Base-by-base conservation (phyloP, 2,329 filamentous ascomycete species). In the Knufia petricola region DNA sequence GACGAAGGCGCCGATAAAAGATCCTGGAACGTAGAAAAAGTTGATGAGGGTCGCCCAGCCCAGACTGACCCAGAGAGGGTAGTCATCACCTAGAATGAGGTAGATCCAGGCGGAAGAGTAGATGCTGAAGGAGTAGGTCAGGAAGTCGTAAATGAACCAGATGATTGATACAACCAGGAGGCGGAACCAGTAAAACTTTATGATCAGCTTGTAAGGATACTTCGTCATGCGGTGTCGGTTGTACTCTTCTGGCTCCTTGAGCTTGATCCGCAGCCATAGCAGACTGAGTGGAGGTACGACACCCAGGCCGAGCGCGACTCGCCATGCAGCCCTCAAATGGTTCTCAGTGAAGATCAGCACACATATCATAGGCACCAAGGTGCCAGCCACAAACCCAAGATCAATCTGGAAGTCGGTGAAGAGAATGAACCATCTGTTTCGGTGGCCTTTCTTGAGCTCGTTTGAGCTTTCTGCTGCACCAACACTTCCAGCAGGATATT, bases 361-460 rank as follows among this genome's bases (percentile, higher is more conserved):
- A 23, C 84, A 64, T 39, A 84, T 70, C 66, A 81, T 81, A 0
- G 87, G 85, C 1, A 92, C 79, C 52, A 94, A 79, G 0, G 85
- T 82, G 7, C 86, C 82, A 48, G 90, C 72, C 1, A 94, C 84
- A 55, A 94, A 95, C 1, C 86, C 88, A 46, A 80, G 77, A 61
- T 94, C 86, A 52, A 94, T 94, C 72, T 88, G 85, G 20, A 84
- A 79, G 65, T 94, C 94, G 40, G 86, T 94, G 65, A 92, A 94
- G 55, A 94, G 73, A 58, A 90, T 86, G 62, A 89, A 95, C 87
- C 87, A 94, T 32, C 84, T 75, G 62, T 95, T 90, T n/a, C 89
- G 75, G 13, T 84, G 83, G 9, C 89, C 89, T 13, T 69, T 65
- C 64, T 87, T 87, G 51, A 95, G 72, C 62, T 94, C 87, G 19